Conservation (phyloP, 331 rosid genomes). For the Erythrophleum ivorense region DNA sequence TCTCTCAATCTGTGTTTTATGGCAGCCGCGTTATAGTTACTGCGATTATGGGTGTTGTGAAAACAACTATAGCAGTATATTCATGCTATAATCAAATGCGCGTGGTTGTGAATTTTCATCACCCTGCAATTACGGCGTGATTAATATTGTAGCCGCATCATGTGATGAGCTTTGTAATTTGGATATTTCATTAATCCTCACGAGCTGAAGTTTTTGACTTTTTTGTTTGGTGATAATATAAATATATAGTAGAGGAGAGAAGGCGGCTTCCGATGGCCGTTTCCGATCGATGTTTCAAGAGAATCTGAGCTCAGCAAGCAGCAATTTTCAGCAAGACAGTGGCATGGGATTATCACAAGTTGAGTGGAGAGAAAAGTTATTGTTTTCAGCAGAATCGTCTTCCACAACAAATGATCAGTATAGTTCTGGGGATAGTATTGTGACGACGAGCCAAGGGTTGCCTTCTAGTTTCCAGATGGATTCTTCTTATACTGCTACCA, state of each 20-base stretch:
- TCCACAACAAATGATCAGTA: conserved; percentile 49
- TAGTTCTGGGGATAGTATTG: conserved; percentile 79
- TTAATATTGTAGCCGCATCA: no score
- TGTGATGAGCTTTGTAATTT: no score
- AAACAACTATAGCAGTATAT: no score
- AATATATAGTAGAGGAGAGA: conserved; percentile 57
- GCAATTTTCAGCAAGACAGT: conserved; percentile 63
- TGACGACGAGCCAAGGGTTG: conserved; percentile 65
- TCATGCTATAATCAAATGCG: no score
- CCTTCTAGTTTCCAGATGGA: conserved; percentile 64
- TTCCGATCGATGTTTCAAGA: conserved; percentile 84
- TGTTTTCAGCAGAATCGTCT: conserved; percentile 54
- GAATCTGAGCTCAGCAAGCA: conserved; percentile 57
- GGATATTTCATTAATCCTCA: background rate
- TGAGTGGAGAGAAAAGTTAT: conserved; percentile 77
- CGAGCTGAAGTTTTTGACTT: conserved; percentile 15
- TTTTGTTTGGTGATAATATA: background rate
- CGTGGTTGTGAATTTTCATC: no score
- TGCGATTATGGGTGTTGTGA: no score
- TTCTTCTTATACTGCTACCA: conserved; percentile 34
- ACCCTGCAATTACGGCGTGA: no score
- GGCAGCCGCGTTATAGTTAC: no score
- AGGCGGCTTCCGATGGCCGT: conserved; percentile 58
- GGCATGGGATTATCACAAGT: conserved; percentile 52
- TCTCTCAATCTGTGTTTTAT: background rate